A percentile compares a stretch with the other conserved stretches of the same genome.
Evolutionary conservation across 2,329 filamentous ascomycete species (phyloP).

Genomic region (Ceratocystiopsis sp.): DNA sequence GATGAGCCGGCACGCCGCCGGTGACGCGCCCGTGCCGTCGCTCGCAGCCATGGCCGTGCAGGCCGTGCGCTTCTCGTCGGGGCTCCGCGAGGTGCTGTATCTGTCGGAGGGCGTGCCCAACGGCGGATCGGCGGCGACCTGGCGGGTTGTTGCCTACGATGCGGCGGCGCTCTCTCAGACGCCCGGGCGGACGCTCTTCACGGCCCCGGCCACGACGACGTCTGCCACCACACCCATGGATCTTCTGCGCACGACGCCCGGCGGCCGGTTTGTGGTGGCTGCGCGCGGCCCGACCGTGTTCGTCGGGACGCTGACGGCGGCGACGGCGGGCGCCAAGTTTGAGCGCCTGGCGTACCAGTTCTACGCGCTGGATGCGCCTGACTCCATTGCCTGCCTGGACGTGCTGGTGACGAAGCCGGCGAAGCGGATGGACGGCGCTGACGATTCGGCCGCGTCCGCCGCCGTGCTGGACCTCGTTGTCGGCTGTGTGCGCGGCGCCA

Average conservation of each 20-base stretch:
- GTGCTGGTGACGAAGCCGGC: conserved; percentile 27
- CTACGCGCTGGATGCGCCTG: conserved; percentile 39
- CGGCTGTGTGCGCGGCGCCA: conserved; percentile 58
- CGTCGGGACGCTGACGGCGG: conserved; percentile 26
- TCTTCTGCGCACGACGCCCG: conserved; percentile 29
- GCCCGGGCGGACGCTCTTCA: conserved; percentile 6
- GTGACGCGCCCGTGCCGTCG: conserved; percentile 16
- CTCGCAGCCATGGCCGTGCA: conserved; percentile 29
- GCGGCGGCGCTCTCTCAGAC: conserved; percentile 1
- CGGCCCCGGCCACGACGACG: not conserved
- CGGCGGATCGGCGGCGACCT: conserved; percentile 7
- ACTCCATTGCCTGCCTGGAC: conserved; percentile 52
- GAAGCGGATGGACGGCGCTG: conserved; percentile 10
- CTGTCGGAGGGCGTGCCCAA: conserved; percentile 24
- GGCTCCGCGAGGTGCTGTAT: conserved; percentile 27
- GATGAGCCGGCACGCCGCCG: conserved; percentile 24
- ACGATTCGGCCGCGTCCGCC: not conserved
- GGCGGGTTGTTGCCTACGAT: conserved; percentile 29
- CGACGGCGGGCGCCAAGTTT: conserved; percentile 17
- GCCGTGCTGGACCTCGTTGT: conserved; percentile 44
- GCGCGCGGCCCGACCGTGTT: conserved; percentile 37
- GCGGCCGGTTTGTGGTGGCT: conserved; percentile 42
- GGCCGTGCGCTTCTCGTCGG: conserved; percentile 18
- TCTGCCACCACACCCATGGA: conserved; percentile 16
- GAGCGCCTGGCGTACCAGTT: conserved; percentile 36